Conservation (phyloP, 192 early-diverging fungal species). For the Thoreauomyces humboldtii region DNA sequence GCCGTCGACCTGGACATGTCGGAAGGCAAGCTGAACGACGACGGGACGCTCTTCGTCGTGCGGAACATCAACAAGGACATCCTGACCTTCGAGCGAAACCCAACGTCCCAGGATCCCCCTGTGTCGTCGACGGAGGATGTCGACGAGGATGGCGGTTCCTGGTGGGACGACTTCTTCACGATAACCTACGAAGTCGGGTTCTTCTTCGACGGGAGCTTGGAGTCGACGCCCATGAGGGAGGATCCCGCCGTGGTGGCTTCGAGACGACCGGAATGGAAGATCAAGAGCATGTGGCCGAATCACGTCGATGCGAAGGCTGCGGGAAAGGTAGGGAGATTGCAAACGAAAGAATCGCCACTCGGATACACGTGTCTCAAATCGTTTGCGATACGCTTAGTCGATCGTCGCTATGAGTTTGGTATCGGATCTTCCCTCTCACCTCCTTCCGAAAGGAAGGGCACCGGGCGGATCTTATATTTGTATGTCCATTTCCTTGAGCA, state of each 20-base stretch:
- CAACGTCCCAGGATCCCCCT: not conserved
- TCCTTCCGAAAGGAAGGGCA: not conserved
- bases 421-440: not conserved
- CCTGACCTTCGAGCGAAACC: conserved; percentile 6
- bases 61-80: conserved; percentile 21
- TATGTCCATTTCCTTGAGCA: not conserved
- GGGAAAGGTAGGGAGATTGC: not conserved
- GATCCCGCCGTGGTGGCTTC: not conserved
- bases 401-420: conserved; percentile 4
- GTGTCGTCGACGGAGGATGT: not conserved
- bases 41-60: conserved; percentile 7
- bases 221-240: conserved; percentile 5
- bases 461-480: not conserved
- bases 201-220: conserved; percentile 17
- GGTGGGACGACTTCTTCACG: conserved; percentile 14
- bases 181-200: conserved; percentile 24
- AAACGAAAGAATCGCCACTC: not conserved
- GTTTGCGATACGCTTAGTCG: not conserved
- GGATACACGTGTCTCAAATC: not conserved
- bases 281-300: conserved; percentile 8
- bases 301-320: not conserved
- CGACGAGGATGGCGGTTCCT: not conserved
- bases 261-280: not conserved
- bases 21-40: conserved; percentile 7
- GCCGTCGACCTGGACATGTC: not conserved